Base-by-base conservation (phyloP, 176 grass and related monocot genomes). In the Bromus sterilis region DNA sequence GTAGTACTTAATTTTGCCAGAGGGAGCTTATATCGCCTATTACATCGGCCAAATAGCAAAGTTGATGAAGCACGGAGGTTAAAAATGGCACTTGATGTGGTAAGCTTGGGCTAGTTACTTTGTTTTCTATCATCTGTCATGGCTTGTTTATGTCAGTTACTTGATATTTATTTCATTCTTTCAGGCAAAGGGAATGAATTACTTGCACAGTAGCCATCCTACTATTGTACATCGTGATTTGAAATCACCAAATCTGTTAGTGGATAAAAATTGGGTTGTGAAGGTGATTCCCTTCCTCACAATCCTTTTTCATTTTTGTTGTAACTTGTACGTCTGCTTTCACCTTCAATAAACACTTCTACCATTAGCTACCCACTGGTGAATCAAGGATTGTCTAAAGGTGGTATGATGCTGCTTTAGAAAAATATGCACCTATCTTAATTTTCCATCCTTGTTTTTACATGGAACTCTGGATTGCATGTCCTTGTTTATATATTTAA, bases 61-160 rank as follows among this genome's bases (percentile, higher is more conserved):
- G 81, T 95, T 69, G 89, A 91, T 89, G 96, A 99, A 93, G 86
- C 83, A 62, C 59, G 67, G 65, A 82, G 96, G 74, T 77, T 99
- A 46, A 99, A 95, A 93, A 99, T 99, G 96, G 96, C 96, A 80
- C 68, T 93, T 35, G 96, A 99, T 90, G 96, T 99, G 90, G 96
- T 99, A 90, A 88, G 74, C 76, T 88, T 88, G 20, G n/a, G 56
- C 75, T 79, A 62, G 44, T 40, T 69, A 23, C 48, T 79, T 56
- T 72, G 20, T 39, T 82, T 56, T 35, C 58, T 82, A 67, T 64
- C 11, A 56, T 85, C 74, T 63, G 5, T 33, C 24, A 1, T 78
- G 59, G 4, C 6, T 87, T 93, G 35, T 51, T 86, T 42, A n/a
- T 81, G 24, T 64, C 66, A 36, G 29, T 13, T 43, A 66, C 14